Evolutionary conservation across 2,329 filamentous ascomycete genomes (phyloP).

Genomic region (Boeremia lycopersici): DNA sequence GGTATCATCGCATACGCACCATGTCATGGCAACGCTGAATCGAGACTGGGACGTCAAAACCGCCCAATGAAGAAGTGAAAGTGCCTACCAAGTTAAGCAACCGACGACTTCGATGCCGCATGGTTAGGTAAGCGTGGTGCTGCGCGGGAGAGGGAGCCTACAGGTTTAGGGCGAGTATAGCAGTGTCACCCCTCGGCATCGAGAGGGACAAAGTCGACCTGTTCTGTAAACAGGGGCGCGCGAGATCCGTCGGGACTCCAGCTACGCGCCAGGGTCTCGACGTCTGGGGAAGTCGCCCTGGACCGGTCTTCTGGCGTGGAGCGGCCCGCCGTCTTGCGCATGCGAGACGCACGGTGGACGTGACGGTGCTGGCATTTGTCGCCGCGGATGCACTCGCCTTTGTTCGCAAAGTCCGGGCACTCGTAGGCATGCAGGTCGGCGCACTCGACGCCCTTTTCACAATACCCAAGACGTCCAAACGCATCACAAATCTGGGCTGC

Average conservation of each 20-base stretch:
- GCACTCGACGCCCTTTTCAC: constrained; percentile 79
- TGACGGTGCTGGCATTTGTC: constrained; percentile 83
- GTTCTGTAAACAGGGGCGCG: constrained; percentile 32
- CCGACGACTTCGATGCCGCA: constrained; percentile 17
- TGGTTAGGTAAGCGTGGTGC: constrained; percentile 20
- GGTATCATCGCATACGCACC: constrained; percentile 37
- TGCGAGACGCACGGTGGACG: constrained; percentile 61
- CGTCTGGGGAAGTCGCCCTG: constrained; percentile 17
- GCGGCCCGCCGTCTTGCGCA: constrained; percentile 27
- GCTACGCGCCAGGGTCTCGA: constrained; percentile 3
- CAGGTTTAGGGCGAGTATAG: constrained; percentile 3
- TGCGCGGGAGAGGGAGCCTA: constrained; percentile 18
- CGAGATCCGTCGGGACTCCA: background rate
- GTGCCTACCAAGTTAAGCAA: constrained; percentile 20
- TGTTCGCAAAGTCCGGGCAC: constrained; percentile 94
- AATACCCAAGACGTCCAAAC: constrained; percentile 89
- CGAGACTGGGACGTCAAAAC: constrained; percentile 11
- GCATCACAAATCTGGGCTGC: constrained; percentile 79
- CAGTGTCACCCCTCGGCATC: constrained; percentile 22
- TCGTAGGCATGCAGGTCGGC: constrained; percentile 86
- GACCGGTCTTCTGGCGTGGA: constrained; percentile 21
- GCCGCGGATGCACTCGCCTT: constrained; percentile 75
- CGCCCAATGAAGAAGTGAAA: constrained; percentile 25
- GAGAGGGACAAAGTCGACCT: constrained; percentile 41
- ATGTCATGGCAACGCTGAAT: constrained; percentile 13